Conservation (phyloP, 2,329 filamentous ascomycete genomes). For the Alternaria sp. region DNA sequence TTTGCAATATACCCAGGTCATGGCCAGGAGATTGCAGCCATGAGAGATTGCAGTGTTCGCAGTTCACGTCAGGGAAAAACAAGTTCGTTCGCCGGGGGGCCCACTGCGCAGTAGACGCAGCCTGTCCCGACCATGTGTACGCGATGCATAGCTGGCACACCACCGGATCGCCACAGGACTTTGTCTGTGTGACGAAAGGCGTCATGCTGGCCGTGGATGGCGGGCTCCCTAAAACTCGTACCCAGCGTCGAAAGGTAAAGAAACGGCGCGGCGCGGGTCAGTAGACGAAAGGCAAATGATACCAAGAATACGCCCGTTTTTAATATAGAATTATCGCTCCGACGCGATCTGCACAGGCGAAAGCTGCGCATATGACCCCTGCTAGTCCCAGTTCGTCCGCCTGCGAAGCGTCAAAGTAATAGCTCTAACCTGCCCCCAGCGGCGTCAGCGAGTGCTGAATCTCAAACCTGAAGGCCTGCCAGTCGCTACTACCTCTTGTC, state of each 20-base stretch:
- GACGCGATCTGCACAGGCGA: constrained; percentile 23
- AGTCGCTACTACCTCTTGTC: constrained; percentile 24
- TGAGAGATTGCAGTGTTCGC: constrained; percentile 32
- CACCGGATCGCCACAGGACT: background rate
- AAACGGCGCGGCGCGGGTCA: constrained; percentile 17
- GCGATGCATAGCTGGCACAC: constrained; percentile 1
- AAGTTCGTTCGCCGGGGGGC: constrained; percentile 24
- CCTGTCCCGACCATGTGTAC: constrained; percentile 10
- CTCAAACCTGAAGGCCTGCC: constrained; percentile 25
- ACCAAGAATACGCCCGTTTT: constrained; percentile 20
- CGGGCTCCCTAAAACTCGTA: constrained; percentile 4
- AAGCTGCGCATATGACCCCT: constrained; percentile 29
- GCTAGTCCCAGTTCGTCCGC: constrained; percentile 35
- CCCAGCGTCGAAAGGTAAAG: background rate
- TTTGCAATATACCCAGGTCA: constrained; percentile 17
- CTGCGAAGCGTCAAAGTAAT: constrained; percentile 27
- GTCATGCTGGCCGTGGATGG: constrained; percentile 21
- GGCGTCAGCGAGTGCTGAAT: constrained; percentile 18
- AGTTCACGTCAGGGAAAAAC: constrained; percentile 31
- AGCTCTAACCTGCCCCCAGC: constrained; percentile 23
- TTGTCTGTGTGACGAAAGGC: constrained; percentile 4
- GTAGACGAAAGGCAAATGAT: constrained; percentile 18
- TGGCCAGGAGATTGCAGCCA: constrained; percentile 17
- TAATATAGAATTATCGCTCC: constrained; percentile 35
- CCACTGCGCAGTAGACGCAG: constrained; percentile 18